These are phyloP conservation scores for Singerocomus inundabilis DNA, from an alignment of 1,284 basidiomycete species.

Conservation along the genomic window DNA sequence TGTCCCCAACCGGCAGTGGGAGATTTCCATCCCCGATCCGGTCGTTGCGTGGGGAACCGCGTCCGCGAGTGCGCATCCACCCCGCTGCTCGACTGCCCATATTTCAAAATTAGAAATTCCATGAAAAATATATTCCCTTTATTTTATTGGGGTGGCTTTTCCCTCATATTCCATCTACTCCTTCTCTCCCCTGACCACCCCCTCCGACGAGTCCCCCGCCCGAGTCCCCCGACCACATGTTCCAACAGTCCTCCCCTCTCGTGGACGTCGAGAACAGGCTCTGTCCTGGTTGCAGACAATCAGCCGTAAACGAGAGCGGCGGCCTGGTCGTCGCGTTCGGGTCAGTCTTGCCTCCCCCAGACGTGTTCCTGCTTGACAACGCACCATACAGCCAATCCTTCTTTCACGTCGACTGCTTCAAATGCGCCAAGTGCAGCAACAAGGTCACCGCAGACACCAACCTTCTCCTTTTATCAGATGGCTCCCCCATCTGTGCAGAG, in stretches of 20 bases:
- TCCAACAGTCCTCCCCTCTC: too few relatives aligned
- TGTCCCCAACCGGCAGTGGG: neutral
- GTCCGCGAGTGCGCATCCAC: too few relatives aligned
- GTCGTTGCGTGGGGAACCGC: too few relatives aligned
- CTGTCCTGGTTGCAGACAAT: slow-evolving; percentile 83
- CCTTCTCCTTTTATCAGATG: slow-evolving; percentile 92
- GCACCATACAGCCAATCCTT: slow-evolving; percentile 63
- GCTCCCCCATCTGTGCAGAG: slow-evolving; percentile 93
- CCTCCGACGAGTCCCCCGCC: neutral
- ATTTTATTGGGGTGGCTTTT: slow-evolving; percentile 3
- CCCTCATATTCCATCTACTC: neutral
- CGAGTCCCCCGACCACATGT: too few relatives aligned
- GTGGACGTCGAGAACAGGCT: slow-evolving; percentile 54
- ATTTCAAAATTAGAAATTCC: neutral
- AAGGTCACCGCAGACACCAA: slow-evolving; percentile 92
- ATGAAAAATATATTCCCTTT: neutral
- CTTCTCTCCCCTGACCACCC: neutral
- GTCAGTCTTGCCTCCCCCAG: slow-evolving; percentile 45
- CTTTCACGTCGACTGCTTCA: slow-evolving; percentile 82
- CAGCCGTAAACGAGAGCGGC: slow-evolving; percentile 81
- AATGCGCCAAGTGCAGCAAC: slow-evolving; percentile 78
- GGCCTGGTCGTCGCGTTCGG: slow-evolving; percentile 91
- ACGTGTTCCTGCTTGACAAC: too few relatives aligned
- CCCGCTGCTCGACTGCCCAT: too few relatives aligned
- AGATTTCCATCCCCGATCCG: too few relatives aligned